Conservation (phyloP, 805 yeast genomes). For the Debaryomyces castellii region DNA sequence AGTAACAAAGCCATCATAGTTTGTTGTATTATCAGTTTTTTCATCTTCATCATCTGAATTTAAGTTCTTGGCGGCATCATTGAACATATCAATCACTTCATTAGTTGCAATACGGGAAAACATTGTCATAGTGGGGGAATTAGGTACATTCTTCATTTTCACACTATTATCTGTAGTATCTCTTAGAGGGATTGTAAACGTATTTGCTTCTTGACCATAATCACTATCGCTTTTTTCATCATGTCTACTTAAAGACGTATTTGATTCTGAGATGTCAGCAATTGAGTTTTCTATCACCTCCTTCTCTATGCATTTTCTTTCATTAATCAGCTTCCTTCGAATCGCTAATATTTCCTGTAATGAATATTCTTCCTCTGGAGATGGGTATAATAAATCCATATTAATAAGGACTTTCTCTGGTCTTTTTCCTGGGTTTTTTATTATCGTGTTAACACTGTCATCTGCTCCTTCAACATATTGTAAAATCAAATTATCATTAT, state of each 20-base stretch:
- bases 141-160: constrained; percentile 26
- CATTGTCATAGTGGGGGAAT: constrained; percentile 78
- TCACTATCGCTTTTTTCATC: not conserved
- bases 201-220: constrained; percentile 18
- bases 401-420: constrained; percentile 61
- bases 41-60: constrained; percentile 30
- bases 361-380: constrained; percentile 51
- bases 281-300: too few relatives aligned
- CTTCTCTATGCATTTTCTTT: not conserved
- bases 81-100: constrained; percentile 76
- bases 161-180: constrained; percentile 24
- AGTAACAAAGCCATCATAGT: constrained; percentile 47
- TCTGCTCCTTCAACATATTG: constrained; percentile 52
- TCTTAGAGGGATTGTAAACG: constrained; percentile 47
- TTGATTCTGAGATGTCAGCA: not conserved
- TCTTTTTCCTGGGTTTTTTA: constrained; percentile 56
- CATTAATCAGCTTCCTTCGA: constrained; percentile 30
- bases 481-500: constrained; percentile 5
- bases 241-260: not conserved
- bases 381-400: constrained; percentile 54
- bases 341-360: constrained; percentile 64
- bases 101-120: constrained; percentile 72
- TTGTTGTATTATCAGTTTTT: constrained; percentile 26
- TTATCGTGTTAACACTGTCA: constrained; percentile 38
- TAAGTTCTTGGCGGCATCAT: constrained; percentile 44